phyloP scores from a whole-genome alignment of 2,329 filamentous ascomycete genomes.

The Coleophoma crateriformis region DNA sequence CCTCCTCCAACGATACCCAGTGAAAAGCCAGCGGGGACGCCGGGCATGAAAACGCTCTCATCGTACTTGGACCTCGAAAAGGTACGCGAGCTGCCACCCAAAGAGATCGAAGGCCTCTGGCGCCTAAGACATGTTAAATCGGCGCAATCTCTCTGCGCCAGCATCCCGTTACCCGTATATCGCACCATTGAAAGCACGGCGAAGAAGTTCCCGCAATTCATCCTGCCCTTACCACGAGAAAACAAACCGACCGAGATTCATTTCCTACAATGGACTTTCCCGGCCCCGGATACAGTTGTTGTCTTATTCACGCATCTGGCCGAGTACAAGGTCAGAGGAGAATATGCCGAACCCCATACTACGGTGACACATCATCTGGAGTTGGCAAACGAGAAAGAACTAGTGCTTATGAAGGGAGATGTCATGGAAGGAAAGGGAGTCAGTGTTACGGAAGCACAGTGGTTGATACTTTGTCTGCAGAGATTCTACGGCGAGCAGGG shows the following conservation, averaged over 20 bases:
- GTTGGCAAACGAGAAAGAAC: slow-evolving; percentile 63
- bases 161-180: slow-evolving; percentile 72
- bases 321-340: slow-evolving; percentile 85
- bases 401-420: slow-evolving; percentile 82
- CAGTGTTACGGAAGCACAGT: slow-evolving; percentile 75
- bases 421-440: slow-evolving; percentile 74
- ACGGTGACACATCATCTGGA: slow-evolving; percentile 90
- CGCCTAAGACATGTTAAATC: slow-evolving; percentile 76
- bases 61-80: slow-evolving; percentile 79
- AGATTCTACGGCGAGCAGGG: slow-evolving; percentile 73
- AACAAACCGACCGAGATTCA: slow-evolving; percentile 79
- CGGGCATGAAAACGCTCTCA: slow-evolving; percentile 49
- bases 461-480: slow-evolving; percentile 88
- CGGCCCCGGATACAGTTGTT: slow-evolving; percentile 61
- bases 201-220: slow-evolving; percentile 75
- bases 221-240: slow-evolving; percentile 74
- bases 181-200: slow-evolving; percentile 65
- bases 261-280: slow-evolving; percentile 95
- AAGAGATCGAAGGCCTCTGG: slow-evolving; percentile 87
- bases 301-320: slow-evolving; percentile 92
- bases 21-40: slow-evolving; percentile 16
- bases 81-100: slow-evolving; percentile 61
- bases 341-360: slow-evolving; percentile 88
- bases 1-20: slow-evolving; percentile 20
- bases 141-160: slow-evolving; percentile 74